These are phyloP conservation scores for Haplographium delicatum DNA, from an alignment of 495 filamentous ascomycete species.

Conservation along the genomic window DNA sequence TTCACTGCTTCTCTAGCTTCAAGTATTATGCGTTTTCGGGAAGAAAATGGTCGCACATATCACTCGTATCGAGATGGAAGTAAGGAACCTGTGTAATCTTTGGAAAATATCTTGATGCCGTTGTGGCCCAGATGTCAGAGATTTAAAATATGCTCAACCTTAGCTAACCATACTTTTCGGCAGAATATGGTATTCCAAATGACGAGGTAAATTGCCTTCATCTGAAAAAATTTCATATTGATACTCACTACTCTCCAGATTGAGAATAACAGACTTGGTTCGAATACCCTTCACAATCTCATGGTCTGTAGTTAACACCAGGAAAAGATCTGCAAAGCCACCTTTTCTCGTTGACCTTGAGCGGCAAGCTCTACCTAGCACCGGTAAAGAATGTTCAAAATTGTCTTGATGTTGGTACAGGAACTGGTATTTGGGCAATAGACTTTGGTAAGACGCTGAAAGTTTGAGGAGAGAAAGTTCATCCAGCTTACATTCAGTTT, in stretches of 20 bases:
- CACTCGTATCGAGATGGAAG: neutral
- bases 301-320: too few relatives aligned
- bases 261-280: too few relatives aligned
- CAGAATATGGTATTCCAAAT: neutral
- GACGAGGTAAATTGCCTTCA: neutral
- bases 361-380: conserved; percentile 12
- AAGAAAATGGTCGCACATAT: neutral
- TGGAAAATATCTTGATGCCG: neutral
- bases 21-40: neutral
- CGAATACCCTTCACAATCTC: too few relatives aligned
- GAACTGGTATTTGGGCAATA: conserved; percentile 33
- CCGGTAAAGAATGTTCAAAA: conserved; percentile 14
- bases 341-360: conserved; percentile 5
- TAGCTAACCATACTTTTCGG: too few relatives aligned
- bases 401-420: conserved; percentile 30
- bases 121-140: too few relatives aligned
- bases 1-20: neutral
- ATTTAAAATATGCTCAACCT: too few relatives aligned
- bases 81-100: neutral
- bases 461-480: neutral
- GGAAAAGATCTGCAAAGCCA: neutral
- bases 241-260: too few relatives aligned
- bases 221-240: neutral
- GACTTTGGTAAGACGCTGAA: conserved; percentile 22
- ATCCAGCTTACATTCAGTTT: conserved; percentile 4